A percentile compares a stretch with the other conserved stretches of the same genome.
These are phyloP conservation scores for Capsicum pubescens DNA, from an alignment of 257 asterid species.

Conservation along the genomic window DNA sequence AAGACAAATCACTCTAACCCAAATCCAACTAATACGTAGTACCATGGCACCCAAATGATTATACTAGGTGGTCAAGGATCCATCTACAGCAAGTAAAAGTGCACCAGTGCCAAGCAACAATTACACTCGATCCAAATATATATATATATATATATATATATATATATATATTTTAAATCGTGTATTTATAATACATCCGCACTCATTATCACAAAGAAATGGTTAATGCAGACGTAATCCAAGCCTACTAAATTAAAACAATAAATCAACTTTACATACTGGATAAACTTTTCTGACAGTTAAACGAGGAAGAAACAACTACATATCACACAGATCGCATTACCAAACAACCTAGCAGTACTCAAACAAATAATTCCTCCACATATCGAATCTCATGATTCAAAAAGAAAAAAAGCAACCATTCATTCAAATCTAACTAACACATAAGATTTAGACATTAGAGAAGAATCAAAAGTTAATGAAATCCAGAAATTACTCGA, in stretches of 20 bases:
- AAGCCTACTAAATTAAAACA: not conserved
- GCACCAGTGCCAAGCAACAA: not conserved
- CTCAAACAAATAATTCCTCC: not conserved
- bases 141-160: not conserved
- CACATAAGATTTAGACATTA: not conserved
- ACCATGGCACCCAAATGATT: not conserved
- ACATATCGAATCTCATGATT: not conserved
- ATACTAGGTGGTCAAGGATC: not conserved
- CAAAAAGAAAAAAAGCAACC: not conserved
- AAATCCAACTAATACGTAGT: slow-evolving; percentile 15
- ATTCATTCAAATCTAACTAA: not conserved
- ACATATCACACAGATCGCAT: not conserved
- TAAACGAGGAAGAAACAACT: not conserved
- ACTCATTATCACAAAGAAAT: slow-evolving; percentile 3
- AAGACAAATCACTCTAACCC: not conserved
- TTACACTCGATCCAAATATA: not conserved
- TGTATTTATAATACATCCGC: not conserved
- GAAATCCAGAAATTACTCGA: slow-evolving; percentile 20
- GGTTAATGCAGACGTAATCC: not conserved
- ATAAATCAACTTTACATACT: not conserved
- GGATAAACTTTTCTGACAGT: not conserved
- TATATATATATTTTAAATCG: not conserved
- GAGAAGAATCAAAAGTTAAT: not conserved
- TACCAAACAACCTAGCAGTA: not conserved
- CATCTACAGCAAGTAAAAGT: not conserved